Evolutionary conservation across 2,329 filamentous ascomycete genomes (phyloP).

Genomic region (Trichoderma simmonsii): DNA sequence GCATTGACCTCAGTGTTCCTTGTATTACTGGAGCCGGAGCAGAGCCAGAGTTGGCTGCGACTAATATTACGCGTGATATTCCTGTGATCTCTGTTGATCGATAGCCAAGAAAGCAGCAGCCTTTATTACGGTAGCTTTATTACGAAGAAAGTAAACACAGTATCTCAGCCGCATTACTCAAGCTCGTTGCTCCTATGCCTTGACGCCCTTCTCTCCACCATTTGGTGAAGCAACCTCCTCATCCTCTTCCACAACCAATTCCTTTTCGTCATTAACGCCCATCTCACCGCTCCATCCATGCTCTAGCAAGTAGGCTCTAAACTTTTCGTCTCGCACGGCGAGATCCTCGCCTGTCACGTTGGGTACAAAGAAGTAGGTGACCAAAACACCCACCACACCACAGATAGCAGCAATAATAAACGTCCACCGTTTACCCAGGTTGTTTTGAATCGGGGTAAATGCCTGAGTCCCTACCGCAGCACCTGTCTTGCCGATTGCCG

Average conservation of each 20-base stretch:
- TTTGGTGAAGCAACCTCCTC: not conserved
- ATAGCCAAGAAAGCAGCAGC: not conserved
- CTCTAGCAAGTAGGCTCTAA: conserved; percentile 41
- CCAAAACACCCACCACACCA: conserved; percentile 44
- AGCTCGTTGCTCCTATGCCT: not conserved
- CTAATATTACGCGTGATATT: not conserved
- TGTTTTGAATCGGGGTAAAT: conserved; percentile 45
- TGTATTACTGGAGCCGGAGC: too few species aligned
- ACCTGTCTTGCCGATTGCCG: conserved; percentile 50
- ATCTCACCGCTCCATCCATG: conserved; percentile 48
- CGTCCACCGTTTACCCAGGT: conserved; percentile 47
- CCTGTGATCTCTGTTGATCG: not conserved
- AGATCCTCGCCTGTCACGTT: conserved; percentile 46
- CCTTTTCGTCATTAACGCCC: conserved; percentile 29
- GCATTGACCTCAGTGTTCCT: too few species aligned
- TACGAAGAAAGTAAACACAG: not conserved
- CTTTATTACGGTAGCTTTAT: not conserved
- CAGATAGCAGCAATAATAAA: conserved; percentile 52
- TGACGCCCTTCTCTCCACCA: conserved; percentile 23
- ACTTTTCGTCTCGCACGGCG: conserved; percentile 40
- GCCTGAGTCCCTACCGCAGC: conserved; percentile 51
- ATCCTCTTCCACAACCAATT: conserved; percentile 22
- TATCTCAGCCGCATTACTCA: not conserved
- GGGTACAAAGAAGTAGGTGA: conserved; percentile 47
- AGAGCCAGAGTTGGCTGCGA: too few species aligned